Conservation (phyloP, 805 yeast genomes). For the Candida quercuum region DNA sequence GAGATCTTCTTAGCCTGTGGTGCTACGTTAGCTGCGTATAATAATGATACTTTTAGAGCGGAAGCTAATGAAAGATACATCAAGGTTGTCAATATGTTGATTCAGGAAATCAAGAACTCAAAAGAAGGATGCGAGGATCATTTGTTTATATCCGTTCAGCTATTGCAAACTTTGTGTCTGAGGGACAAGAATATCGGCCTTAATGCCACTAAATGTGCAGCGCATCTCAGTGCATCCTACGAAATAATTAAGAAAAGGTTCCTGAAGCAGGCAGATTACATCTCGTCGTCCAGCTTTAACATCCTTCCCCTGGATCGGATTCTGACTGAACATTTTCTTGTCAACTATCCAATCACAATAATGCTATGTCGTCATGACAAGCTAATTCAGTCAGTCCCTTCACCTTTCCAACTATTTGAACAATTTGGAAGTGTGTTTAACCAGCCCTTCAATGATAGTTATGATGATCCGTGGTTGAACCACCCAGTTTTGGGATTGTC, state of each 20-base stretch:
- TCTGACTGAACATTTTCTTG: constrained; percentile 20
- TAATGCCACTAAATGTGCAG: constrained; percentile 22
- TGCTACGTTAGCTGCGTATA: constrained; percentile 19
- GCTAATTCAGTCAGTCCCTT: constrained; percentile 16
- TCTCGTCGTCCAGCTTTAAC: not conserved
- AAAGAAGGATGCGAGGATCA: constrained; percentile 20
- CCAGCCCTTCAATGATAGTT: constrained; percentile 6
- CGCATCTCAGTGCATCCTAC: constrained; percentile 22
- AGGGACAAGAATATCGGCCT: constrained; percentile 22
- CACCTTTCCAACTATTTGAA: constrained; percentile 22
- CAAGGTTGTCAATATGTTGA: constrained; percentile 13
- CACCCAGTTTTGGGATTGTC: constrained; percentile 22
- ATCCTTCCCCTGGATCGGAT: constrained; percentile 17
- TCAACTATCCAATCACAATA: constrained; percentile 21
- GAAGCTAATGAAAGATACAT: constrained; percentile 17
- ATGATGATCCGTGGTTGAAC: constrained; percentile 16
- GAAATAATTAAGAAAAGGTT: constrained; percentile 22
- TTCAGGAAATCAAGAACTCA: constrained; percentile 16
- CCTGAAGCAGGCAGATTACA: constrained; percentile 3
- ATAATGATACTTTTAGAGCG: constrained; percentile 12
- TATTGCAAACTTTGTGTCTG: constrained; percentile 21
- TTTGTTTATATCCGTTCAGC: constrained; percentile 21
- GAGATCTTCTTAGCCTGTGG: constrained; percentile 23
- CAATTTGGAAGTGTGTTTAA: constrained; percentile 13
- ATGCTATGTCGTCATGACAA: constrained; percentile 22